Base-by-base conservation (phyloP, 805 yeast genomes). In the Metschnikowia rubicola region DNA sequence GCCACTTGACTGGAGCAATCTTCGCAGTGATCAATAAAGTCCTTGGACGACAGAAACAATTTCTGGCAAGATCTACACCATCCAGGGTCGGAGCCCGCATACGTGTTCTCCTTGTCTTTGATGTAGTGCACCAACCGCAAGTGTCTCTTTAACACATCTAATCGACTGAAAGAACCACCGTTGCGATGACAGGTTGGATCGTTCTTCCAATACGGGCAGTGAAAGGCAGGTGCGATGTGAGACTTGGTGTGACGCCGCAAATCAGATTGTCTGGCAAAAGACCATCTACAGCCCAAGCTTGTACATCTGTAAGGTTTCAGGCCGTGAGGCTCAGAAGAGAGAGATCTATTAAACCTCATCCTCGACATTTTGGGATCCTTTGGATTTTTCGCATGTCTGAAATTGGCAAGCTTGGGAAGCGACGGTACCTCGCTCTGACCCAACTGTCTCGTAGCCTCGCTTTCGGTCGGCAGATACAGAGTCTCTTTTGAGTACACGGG, bases 91-190 rank as follows among this genome's bases (percentile, higher is more conserved):
- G 65, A 45, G 37, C 54, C 54, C 30, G 62, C 54, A 10, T 51
- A 56, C 32, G 47, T 56, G 36, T 62, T 62, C 58, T 67, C 67
- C 47, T 66, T 67, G 51, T 74, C 78, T 43, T 71, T 80, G 30
- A 79, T 81, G 59, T 74, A 83, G 64, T 86, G 94, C 37, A 86
- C 88, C 35, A 86, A 70, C 43, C 79, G 73, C 46, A 86, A 66
- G 63, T 86, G 94, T 38, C 94, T 73, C 54, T 86, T 86, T 52
- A 86, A 68, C 30, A 86, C 91, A 58, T 86, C 94, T 50, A 84
- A 65, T 38, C 94, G 71, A 56, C 80, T 81, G 65, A 86, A 86
- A 0, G 88, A 78, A 12, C 92, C 91, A 17, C 86, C 88, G 53
- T 84, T 84, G 46, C 86, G 73, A 62, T 86, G 94, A 61, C 91